Evolutionary conservation across 2,329 filamentous ascomycete genomes (phyloP).

Genomic region (Emmonsiellopsis sp.): DNA sequence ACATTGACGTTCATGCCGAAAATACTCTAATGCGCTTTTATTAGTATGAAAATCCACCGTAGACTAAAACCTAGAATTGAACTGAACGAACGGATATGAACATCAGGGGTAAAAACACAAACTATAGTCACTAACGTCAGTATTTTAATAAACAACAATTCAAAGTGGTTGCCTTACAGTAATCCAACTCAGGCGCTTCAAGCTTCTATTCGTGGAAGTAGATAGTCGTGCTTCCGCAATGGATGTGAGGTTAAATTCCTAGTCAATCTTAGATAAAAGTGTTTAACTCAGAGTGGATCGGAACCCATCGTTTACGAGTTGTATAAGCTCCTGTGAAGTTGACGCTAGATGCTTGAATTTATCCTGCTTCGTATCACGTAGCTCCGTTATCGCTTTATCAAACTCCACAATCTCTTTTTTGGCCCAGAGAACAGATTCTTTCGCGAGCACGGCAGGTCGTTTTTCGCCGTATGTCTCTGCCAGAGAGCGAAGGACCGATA

Average conservation of each 20-base stretch:
- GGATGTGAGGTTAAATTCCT: not conserved
- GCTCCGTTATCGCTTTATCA: no score
- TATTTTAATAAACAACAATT: not conserved
- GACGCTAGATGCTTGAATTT: not conserved
- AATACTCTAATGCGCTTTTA: not conserved
- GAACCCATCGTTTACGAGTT: not conserved
- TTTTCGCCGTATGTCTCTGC: not conserved
- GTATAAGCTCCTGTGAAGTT: not conserved
- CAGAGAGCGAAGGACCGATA: not conserved
- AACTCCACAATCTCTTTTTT: no score
- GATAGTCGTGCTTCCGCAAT: not conserved
- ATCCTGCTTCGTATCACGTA: no score
- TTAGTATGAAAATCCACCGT: not conserved
- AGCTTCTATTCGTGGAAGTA: not conserved
- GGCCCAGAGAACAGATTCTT: not conserved
- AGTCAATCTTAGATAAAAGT: not conserved
- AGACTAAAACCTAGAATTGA: not conserved
- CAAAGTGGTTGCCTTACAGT: not conserved
- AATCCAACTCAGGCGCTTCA: not conserved
- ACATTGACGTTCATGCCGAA: not conserved
- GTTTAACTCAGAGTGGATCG: no score
- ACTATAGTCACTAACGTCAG: not conserved
- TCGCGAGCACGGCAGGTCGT: not conserved
- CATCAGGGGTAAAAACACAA: not conserved
- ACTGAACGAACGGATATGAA: not conserved